phyloP scores from a whole-genome alignment of 345 rosid species.

The Salix suchowensis region DNA sequence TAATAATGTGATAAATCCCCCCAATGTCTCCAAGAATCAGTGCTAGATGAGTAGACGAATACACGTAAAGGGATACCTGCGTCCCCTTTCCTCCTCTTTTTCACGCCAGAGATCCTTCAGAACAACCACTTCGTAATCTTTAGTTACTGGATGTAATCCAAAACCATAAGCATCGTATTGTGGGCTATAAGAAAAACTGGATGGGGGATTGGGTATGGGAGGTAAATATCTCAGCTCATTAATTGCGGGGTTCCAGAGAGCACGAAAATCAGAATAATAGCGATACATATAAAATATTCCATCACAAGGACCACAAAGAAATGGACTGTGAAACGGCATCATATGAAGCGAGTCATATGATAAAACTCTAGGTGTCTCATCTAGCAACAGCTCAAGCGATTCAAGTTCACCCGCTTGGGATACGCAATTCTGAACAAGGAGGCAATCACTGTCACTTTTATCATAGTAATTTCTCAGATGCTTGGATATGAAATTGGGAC shows the following conservation, averaged over 20 bases:
- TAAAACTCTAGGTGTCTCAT: neutral
- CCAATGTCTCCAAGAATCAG: neutral
- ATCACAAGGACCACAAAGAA: neutral
- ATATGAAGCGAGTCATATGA: neutral
- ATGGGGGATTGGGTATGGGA: neutral
- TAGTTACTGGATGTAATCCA: neutral
- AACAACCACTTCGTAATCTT: neutral
- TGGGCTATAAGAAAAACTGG: no score
- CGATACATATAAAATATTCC: neutral
- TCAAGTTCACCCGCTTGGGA: neutral
- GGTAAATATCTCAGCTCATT: neutral
- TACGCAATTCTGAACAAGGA: neutral
- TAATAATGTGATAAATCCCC: neutral
- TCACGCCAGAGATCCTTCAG: neutral
- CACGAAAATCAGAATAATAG: neutral
- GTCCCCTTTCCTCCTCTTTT: neutral
- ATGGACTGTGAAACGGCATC: neutral
- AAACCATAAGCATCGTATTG: neutral
- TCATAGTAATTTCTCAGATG: neutral
- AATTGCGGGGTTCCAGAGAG: neutral
- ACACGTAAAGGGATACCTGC: neutral
- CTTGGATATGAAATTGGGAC: neutral
- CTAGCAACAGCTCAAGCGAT: neutral
- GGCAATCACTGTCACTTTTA: neutral
- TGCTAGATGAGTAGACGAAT: neutral